These are phyloP conservation scores for Fusarium compactum DNA, from an alignment of 2,329 filamentous ascomycete species.

Conservation along the genomic window DNA sequence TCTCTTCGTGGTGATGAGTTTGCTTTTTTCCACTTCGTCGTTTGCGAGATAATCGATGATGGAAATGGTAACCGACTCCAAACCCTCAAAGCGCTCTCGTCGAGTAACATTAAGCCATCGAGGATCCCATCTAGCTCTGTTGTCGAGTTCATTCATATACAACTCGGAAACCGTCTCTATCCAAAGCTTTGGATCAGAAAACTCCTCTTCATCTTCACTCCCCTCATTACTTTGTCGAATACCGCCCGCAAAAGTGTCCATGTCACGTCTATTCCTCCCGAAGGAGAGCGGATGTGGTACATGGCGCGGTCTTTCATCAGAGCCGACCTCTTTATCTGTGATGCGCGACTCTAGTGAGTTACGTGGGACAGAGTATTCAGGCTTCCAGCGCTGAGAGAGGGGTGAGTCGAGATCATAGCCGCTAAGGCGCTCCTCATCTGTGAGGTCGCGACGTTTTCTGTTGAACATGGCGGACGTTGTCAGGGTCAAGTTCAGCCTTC, in stretches of 20 bases:
- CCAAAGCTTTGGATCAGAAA: constrained; percentile 46
- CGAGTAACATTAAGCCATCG: constrained; percentile 23
- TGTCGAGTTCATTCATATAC: constrained; percentile 48
- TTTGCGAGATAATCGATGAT: constrained; percentile 13
- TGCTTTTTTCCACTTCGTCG: neutral
- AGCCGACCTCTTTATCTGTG: neutral
- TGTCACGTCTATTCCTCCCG: constrained; percentile 29
- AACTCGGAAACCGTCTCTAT: constrained; percentile 48
- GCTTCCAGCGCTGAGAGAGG: constrained; percentile 46
- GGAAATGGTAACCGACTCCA: constrained; percentile 14
- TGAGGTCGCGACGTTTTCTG: constrained; percentile 5
- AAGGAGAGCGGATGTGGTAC: constrained; percentile 21
- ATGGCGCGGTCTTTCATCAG: neutral
- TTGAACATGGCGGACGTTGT: constrained; percentile 20
- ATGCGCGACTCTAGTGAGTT: constrained; percentile 23
- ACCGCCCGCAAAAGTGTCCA: constrained; percentile 21
- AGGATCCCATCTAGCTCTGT: constrained; percentile 17
- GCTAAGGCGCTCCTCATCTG: constrained; percentile 17
- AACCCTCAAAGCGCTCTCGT: constrained; percentile 19
- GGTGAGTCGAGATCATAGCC: constrained; percentile 41
- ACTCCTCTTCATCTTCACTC: constrained; percentile 33
- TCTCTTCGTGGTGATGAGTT: constrained; percentile 12
- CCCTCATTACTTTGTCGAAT: neutral
- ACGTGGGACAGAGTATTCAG: constrained; percentile 40
- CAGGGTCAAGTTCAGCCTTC: constrained; percentile 16